phyloP scores from a whole-genome alignment of 2,329 filamentous ascomycete species.

The Colletotrichum liaoningense region DNA sequence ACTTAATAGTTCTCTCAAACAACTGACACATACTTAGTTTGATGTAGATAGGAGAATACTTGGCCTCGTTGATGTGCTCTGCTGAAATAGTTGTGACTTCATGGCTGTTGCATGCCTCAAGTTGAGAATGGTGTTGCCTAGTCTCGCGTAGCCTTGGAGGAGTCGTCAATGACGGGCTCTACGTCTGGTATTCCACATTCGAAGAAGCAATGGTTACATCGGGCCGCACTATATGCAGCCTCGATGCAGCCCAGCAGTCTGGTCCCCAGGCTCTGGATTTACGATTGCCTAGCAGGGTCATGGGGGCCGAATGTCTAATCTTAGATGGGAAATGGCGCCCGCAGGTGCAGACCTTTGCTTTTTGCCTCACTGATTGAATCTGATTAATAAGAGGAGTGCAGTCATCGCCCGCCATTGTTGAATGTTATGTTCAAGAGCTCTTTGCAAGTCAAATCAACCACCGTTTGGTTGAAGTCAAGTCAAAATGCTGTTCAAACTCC shows the following conservation, averaged over 20 bases:
- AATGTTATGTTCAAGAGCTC: background rate
- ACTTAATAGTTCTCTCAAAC: background rate
- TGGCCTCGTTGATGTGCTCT: no score
- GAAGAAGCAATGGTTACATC: background rate
- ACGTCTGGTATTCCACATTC: background rate
- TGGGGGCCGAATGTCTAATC: background rate
- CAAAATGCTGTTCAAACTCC: background rate
- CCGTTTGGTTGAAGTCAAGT: background rate
- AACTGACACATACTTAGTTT: no score
- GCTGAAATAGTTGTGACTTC: background rate
- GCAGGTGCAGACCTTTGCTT: background rate
- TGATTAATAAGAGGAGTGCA: background rate
- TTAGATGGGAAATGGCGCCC: background rate
- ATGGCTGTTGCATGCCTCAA: background rate
- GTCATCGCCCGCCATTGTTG: background rate
- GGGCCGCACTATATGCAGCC: background rate
- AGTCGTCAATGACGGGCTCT: background rate
- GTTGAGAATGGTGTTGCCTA: background rate
- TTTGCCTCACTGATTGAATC: background rate
- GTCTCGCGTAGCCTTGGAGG: background rate
- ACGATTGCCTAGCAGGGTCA: background rate
- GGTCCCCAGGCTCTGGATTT: background rate
- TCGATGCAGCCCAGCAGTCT: background rate
- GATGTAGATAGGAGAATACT: no score
- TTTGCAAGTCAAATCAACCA: background rate